Evolutionary conservation across 1,139 yeast genomes (phyloP).

Genomic region (Scheffersomyces titani): DNA sequence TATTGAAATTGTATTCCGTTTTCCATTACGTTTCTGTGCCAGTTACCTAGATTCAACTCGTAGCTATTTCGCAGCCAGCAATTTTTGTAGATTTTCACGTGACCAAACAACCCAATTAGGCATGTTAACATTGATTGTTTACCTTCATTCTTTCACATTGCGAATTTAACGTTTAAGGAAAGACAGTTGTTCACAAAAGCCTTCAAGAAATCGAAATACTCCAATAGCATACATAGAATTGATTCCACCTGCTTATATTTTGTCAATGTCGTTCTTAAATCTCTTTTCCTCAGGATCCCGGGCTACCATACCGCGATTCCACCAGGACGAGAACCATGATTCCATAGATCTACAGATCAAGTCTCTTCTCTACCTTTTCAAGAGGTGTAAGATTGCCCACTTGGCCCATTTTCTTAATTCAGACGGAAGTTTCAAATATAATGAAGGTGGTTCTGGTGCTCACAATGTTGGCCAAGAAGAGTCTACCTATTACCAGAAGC

Average conservation of each 20-base stretch:
- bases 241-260: not conserved
- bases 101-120: not conserved
- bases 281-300: not conserved
- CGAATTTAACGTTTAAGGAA: not conserved
- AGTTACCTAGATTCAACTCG: not conserved
- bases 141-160: not conserved
- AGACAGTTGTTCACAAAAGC: not conserved
- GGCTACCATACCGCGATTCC: slow-evolving; percentile 44
- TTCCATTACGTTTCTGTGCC: no score
- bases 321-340: slow-evolving; percentile 51
- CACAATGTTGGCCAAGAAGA: slow-evolving; percentile 3
- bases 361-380: slow-evolving; percentile 56
- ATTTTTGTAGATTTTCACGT: not conserved
- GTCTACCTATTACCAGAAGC: slow-evolving; percentile 22
- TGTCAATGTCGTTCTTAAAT: not conserved
- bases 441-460: slow-evolving; percentile 7
- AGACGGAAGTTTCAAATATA: slow-evolving; percentile 20
- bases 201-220: not conserved
- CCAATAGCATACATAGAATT: not conserved
- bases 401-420: slow-evolving; percentile 40
- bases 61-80: not conserved
- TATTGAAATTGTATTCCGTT: no score
- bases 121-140: not conserved
- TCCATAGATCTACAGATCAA: slow-evolving; percentile 60
- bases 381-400: slow-evolving; percentile 49